phyloP scores from a whole-genome alignment of 2,329 filamentous ascomycete genomes.

The Botrytis fragariae region DNA sequence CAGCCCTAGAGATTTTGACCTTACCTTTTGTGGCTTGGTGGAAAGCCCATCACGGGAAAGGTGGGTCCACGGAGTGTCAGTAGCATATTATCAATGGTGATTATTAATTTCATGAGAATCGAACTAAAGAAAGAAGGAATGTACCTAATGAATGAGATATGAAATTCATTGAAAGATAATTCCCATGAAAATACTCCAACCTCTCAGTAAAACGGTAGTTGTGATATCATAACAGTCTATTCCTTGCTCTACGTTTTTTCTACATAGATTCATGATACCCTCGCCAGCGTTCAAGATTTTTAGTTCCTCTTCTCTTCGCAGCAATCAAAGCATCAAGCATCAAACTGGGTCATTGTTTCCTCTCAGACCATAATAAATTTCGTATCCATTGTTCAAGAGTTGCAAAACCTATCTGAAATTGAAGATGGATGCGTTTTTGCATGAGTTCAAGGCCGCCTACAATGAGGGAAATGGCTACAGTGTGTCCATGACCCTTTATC shows the following conservation, averaged over 20 bases:
- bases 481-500: conserved; percentile 72
- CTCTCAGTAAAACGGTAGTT: background rate
- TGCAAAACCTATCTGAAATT: background rate
- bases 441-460: conserved; percentile 70
- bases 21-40: conserved; percentile 18
- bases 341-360: background rate
- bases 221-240: background rate
- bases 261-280: conserved; percentile 9
- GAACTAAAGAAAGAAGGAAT: background rate
- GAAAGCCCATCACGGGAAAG: background rate
- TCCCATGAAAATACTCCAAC: background rate
- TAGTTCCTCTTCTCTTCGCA: background rate
- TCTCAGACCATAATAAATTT: background rate
- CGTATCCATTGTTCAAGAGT: background rate
- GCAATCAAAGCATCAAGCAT: background rate
- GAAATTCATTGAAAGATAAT: background rate
- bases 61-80: conserved; percentile 2
- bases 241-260: background rate
- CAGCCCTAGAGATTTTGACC: conserved; percentile 18
- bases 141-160: background rate
- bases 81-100: background rate
- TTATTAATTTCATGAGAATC: conserved; percentile 1
- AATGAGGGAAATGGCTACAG: conserved; percentile 63
- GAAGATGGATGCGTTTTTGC: conserved; percentile 70
- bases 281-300: background rate